These are phyloP conservation scores for Apiosordaria backusii DNA, from an alignment of 495 filamentous ascomycete genomes.

Conservation along the genomic window DNA sequence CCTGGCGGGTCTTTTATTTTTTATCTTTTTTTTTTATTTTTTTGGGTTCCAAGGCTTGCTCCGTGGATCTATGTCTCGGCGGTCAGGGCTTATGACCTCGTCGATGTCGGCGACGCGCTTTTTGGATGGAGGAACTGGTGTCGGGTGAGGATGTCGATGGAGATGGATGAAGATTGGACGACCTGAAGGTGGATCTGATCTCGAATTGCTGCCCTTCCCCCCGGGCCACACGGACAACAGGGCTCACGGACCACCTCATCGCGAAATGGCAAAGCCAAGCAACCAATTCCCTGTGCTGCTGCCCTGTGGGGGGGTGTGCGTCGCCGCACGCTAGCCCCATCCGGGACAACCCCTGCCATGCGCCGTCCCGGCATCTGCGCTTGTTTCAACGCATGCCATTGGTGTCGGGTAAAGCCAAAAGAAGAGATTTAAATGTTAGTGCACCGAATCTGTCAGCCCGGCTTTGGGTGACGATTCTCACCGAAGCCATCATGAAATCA, in stretches of 20 bases:
- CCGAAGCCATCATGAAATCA: background rate
- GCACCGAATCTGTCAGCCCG: background rate
- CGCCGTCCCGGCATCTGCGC: background rate
- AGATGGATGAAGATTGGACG: constrained; percentile 34
- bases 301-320: constrained; percentile 1
- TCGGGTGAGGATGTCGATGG: constrained; percentile 21
- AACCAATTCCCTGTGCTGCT: background rate
- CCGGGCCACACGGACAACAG: constrained; percentile 4
- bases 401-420: constrained; percentile 6
- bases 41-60: background rate
- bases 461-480: background rate
- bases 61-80: background rate
- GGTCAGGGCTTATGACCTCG: background rate
- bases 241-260: background rate
- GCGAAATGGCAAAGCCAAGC: background rate
- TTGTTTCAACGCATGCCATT: constrained; percentile 19
- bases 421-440: constrained; percentile 30
- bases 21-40: background rate
- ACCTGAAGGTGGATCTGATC: constrained; percentile 20
- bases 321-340: constrained; percentile 12
- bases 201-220: constrained; percentile 26
- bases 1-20: background rate
- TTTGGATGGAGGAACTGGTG: constrained; percentile 3
- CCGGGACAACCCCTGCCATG: background rate
- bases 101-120: constrained; percentile 8